Conservation (phyloP, 768 basidiomycete genomes). For the Leccinellum luteum region DNA sequence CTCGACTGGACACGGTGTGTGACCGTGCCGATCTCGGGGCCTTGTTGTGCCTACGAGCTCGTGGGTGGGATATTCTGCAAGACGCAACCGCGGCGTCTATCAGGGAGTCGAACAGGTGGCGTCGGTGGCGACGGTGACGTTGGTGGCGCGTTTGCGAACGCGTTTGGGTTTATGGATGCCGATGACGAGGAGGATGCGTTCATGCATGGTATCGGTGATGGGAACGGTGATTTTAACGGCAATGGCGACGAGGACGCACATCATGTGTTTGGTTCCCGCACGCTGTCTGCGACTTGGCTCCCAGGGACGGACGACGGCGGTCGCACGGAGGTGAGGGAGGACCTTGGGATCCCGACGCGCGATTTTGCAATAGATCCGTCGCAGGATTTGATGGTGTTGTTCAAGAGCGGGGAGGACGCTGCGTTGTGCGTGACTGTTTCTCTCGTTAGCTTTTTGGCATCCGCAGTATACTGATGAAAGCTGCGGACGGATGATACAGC, state of each 20-base stretch:
- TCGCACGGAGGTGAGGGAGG: conserved; percentile 24
- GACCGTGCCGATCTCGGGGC: conserved; percentile 32
- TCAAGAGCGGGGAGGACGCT: conserved; percentile 27
- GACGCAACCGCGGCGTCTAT: conserved; percentile 17
- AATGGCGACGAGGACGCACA: not conserved
- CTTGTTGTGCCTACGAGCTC: conserved; percentile 55
- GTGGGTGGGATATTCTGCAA: conserved; percentile 59
- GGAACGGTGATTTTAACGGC: not conserved
- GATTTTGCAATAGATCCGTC: conserved; percentile 68
- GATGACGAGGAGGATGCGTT: not conserved
- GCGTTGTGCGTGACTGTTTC: conserved; percentile 10
- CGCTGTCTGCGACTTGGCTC: conserved; percentile 20
- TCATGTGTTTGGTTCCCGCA: conserved; percentile 22
- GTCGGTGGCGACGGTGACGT: not conserved
- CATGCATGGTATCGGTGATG: not conserved
- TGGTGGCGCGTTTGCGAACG: not conserved
- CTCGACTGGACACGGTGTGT: conserved; percentile 27
- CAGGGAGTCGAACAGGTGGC: not conserved
- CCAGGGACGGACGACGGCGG: conserved; percentile 9
- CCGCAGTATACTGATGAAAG: not conserved
- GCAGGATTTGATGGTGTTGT: conserved; percentile 54
- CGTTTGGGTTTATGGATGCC: not conserved
- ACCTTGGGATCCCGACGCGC: conserved; percentile 41
- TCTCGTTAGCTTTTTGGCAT: not conserved
- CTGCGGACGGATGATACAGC: not conserved